phyloP scores from a whole-genome alignment of 805 yeast genomes.

The Pichia pseudocactophila region DNA sequence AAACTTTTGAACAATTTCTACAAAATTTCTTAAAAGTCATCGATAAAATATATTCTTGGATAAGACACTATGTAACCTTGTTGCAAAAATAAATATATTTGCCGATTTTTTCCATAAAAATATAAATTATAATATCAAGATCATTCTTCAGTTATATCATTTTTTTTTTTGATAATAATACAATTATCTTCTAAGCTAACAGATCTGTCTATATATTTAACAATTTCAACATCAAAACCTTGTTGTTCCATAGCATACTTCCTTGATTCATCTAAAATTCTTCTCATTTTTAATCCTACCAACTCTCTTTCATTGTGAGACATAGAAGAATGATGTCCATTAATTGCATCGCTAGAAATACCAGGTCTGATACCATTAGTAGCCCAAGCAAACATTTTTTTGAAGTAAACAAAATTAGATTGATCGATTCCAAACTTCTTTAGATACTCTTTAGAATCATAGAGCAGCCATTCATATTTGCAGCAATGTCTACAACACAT shows the following conservation, averaged over 20 bases:
- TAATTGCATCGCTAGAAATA: conserved; percentile 29
- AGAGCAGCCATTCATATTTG: conserved; percentile 44
- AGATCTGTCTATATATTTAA: conserved; percentile 47
- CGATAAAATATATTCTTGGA: too few relatives aligned
- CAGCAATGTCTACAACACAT: conserved; percentile 93
- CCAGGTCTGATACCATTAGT: conserved; percentile 55
- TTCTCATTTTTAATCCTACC: conserved; percentile 60
- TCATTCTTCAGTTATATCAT: too few relatives aligned
- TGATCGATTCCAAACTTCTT: conserved; percentile 23
- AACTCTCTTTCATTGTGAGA: conserved; percentile 40
- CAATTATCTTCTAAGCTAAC: conserved; percentile 59
- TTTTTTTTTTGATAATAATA: conserved; percentile 15
- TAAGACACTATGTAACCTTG: too few relatives aligned
- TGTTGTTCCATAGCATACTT: conserved; percentile 34
- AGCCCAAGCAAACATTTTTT: conserved; percentile 81
- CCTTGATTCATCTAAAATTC: conserved; percentile 70
- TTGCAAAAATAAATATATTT: too few relatives aligned
- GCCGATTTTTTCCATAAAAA: too few relatives aligned
- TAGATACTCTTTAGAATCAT: conserved; percentile 36
- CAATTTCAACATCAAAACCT: conserved; percentile 40
- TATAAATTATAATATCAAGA: too few relatives aligned
- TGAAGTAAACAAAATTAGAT: conserved; percentile 32
- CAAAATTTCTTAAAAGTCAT: too few relatives aligned
- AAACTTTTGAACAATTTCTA: too few relatives aligned
- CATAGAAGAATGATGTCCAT: conserved; percentile 40